These are phyloP conservation scores for Choiromyces venosus DNA, from an alignment of 495 filamentous ascomycete species.

Conservation along the genomic window DNA sequence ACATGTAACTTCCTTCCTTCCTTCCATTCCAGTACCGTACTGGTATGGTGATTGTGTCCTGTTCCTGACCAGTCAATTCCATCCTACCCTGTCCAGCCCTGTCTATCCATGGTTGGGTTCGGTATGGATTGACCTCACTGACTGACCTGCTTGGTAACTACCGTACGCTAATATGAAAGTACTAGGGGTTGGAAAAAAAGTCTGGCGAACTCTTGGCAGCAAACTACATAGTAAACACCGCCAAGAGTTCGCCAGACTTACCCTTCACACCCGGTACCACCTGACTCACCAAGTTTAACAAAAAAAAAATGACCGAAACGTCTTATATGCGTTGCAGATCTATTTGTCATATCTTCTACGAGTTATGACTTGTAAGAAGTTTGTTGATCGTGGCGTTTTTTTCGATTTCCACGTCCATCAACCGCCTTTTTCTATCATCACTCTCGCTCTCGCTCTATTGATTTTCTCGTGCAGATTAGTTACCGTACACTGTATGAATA, in stretches of 20 bases:
- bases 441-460: not conserved
- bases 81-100: not conserved
- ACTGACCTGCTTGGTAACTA: not conserved
- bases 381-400: not conserved
- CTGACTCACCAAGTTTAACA: too few relatives aligned
- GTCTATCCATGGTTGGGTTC: not conserved
- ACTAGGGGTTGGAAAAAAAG: too few relatives aligned
- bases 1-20: not conserved
- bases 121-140: not conserved
- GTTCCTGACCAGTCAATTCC: not conserved
- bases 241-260: too few relatives aligned
- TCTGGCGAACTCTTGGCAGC: too few relatives aligned
- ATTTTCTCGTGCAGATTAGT: not conserved
- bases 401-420: not conserved
- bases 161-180: too few relatives aligned
- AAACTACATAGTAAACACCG: too few relatives aligned
- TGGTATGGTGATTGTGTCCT: not conserved
- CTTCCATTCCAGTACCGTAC: not conserved
- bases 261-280: too few relatives aligned
- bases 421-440: not conserved
- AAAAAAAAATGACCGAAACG: not conserved
- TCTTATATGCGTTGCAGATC: not conserved
- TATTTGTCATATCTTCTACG: not conserved
- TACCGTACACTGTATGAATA: not conserved
- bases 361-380: not conserved